Base-by-base conservation (phyloP, 208 protist genomes). In the Trypanosoma avium region DNA sequence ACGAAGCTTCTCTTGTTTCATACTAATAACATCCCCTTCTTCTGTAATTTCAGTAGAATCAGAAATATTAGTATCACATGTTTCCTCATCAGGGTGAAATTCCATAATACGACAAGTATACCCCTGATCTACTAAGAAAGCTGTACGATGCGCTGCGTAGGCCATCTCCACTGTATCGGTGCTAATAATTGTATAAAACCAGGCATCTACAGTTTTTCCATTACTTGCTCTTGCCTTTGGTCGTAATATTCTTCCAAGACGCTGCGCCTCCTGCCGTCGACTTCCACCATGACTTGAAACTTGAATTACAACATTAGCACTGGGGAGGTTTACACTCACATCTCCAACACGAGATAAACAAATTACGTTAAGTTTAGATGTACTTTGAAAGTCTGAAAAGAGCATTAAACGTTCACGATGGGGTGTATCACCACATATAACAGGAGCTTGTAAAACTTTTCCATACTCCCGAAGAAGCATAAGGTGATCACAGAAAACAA, bases 401-500 rank as follows among this genome's bases (percentile, higher is more conserved):
- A 98, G 87, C 80, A 92, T 89, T 17, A 98, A 74, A 8, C 97
- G 79, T 52, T 99, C 97, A 33, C 79, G 71, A 62, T 98, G 79
- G 8, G 71, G 73, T 24, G 97, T 99, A 10, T 79, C 73, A 19
- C 98, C 98, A 62, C 93, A 93, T 56, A 99, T 99, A 32, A 96
- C 87, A 22, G 94, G 94, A 33, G 77, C 73, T 9, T 76, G 45
- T 0, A 99, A 70, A 45, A 92, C 50, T 15, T 65, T 69, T 0
- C 96, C 97, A 75, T 99, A 99, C 67, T 93, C 78, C 59, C 97
- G 70, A 8, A 99, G 76, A 17, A 99, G 81, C 75, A 96, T 93
- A 21, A 99, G 73, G 75, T 98, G 96, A 79, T 99, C 99, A 54
- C 89, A 97, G 82, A 99, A 99, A 47, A 99, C 97, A 13, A 99